A percentile compares a stretch with the other conserved stretches of the same genome.
These are phyloP conservation scores for Candida sanyaensis DNA, from an alignment of 1,139 yeast genomes.

Conservation along the genomic window DNA sequence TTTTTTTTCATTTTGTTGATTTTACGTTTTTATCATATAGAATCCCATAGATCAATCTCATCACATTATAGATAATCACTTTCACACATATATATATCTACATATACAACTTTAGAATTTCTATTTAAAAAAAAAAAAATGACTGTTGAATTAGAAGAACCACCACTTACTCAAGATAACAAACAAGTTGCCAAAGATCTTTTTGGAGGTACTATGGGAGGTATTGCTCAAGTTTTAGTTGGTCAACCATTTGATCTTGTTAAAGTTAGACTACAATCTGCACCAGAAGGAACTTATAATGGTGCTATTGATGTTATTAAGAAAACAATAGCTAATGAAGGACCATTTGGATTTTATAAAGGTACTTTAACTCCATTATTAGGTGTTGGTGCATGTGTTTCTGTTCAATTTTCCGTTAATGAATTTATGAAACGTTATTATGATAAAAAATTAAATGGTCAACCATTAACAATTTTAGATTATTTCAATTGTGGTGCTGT, in stretches of 20 bases:
- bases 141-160: conserved; percentile 52
- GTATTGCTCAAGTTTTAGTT: conserved; percentile 90
- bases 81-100: neutral
- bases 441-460: conserved; percentile 41
- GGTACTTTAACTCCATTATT: conserved; percentile 84
- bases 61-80: no score
- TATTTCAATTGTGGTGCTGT: conserved; percentile 81
- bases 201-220: conserved; percentile 90
- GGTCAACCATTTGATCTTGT: conserved; percentile 97
- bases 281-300: conserved; percentile 71
- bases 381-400: conserved; percentile 94
- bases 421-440: conserved; percentile 88
- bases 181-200: conserved; percentile 75
- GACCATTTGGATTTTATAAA: conserved; percentile 79
- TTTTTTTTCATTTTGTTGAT: neutral
- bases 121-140: conserved; percentile 21
- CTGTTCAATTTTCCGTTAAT: conserved; percentile 80
- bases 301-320: conserved; percentile 79
- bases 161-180: conserved; percentile 38
- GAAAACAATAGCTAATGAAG: conserved; percentile 71
- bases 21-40: neutral
- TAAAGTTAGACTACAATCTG: conserved; percentile 86
- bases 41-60: neutral
- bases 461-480: conserved; percentile 50
- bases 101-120: neutral